A percentile compares a stretch with the other conserved stretches of the same genome.
These are phyloP conservation scores for Alisma plantagoaquatica DNA, from an alignment of 106 monocot genomes.

Conservation along the genomic window DNA sequence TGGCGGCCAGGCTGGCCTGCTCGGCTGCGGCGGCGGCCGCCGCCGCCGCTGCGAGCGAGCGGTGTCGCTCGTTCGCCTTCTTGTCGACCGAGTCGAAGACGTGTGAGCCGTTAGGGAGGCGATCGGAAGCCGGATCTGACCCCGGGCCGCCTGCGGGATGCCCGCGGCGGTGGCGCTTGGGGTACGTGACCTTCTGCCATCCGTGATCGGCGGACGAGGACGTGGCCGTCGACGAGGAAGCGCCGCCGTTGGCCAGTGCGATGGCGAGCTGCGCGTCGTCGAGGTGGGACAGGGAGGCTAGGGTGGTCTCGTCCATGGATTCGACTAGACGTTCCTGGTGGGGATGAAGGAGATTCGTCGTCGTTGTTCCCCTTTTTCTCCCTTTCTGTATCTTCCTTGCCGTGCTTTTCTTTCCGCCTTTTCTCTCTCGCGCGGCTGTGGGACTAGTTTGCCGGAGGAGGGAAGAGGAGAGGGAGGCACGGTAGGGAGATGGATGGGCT, in stretches of 20 bases:
- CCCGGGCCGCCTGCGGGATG: neutral
- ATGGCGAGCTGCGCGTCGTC: neutral
- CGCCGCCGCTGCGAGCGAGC: slow-evolving; percentile 35
- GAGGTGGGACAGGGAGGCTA: too few relatives aligned
- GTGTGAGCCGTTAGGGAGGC: slow-evolving; percentile 7
- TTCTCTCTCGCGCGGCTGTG: too few relatives aligned
- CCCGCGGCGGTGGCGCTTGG: slow-evolving; percentile 64
- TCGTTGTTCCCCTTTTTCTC: too few relatives aligned
- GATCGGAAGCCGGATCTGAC: slow-evolving; percentile 2
- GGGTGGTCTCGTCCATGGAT: too few relatives aligned
- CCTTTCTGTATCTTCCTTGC: too few relatives aligned
- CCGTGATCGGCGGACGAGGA: slow-evolving; percentile 38
- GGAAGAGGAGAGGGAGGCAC: too few relatives aligned
- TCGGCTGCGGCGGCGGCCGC: slow-evolving; percentile 16
- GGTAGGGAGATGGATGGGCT: too few relatives aligned
- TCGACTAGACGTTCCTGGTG: too few relatives aligned
- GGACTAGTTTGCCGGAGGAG: too few relatives aligned
- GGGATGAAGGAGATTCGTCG: too few relatives aligned
- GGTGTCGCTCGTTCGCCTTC: slow-evolving; percentile 60
- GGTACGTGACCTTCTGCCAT: slow-evolving; percentile 90
- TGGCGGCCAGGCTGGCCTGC: neutral
- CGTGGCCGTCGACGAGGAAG: slow-evolving; percentile 9
- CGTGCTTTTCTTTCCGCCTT: too few relatives aligned
- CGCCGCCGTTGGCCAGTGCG: neutral
- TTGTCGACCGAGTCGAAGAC: slow-evolving; percentile 83